Percentiles rank a stretch among this genome's conserved stretches.
These are phyloP conservation scores for Candida coquimbonensis DNA, from an alignment of 805 yeast genomes.

Conservation along the genomic window DNA sequence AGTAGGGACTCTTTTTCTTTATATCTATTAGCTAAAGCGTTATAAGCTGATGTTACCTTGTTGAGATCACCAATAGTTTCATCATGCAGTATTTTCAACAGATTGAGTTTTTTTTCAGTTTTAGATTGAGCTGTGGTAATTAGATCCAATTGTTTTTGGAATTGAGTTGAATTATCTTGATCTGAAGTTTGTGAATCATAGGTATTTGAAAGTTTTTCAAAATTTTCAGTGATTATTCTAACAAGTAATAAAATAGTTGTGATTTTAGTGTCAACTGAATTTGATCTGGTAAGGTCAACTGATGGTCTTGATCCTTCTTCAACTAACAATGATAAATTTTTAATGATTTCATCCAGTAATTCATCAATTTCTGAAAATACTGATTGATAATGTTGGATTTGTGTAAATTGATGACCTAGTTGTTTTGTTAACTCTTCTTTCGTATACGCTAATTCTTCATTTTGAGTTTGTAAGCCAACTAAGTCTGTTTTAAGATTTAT, in stretches of 20 bases:
- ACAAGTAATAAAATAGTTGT: slow-evolving; percentile 14
- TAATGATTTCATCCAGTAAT: slow-evolving; percentile 11
- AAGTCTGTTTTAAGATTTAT: slow-evolving; percentile 23
- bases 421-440: slow-evolving; percentile 19
- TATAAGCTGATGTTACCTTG: slow-evolving; percentile 12
- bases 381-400: slow-evolving; percentile 1
- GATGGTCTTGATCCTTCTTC: slow-evolving; percentile 17
- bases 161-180: no score
- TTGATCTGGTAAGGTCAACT: slow-evolving; percentile 14
- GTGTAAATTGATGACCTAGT: neutral
- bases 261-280: slow-evolving; percentile 18
- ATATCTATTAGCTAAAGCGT: slow-evolving; percentile 7
- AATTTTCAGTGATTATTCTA: slow-evolving; percentile 10
- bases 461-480: slow-evolving; percentile 14
- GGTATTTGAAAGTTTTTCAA: neutral
- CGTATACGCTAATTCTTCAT: slow-evolving; percentile 18
- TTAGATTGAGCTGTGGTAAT: no score
- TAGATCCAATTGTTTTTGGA: no score
- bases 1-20: slow-evolving; percentile 10
- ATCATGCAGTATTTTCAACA: slow-evolving; percentile 8
- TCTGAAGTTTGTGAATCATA: no score
- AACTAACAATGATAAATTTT: slow-evolving; percentile 6
- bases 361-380: slow-evolving; percentile 9
- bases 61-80: slow-evolving; percentile 13
- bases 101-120: neutral